Percentiles rank a stretch among this genome's conserved stretches.
Evolutionary conservation across 2,329 filamentous ascomycete genomes (phyloP).

Genomic region (Cylindrodendrum hubeiense): DNA sequence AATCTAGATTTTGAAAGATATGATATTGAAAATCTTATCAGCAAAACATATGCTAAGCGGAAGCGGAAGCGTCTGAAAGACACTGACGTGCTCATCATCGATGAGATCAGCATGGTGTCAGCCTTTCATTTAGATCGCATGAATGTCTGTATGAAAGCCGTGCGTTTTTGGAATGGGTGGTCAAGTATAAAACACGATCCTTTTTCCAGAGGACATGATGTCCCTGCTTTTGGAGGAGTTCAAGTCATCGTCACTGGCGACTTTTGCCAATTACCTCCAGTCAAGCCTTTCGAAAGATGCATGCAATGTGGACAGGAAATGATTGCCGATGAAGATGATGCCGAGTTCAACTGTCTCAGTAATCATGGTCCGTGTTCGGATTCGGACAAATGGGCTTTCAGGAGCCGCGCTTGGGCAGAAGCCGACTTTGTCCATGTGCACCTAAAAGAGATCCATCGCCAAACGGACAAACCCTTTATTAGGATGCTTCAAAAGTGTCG

Average conservation of each 20-base stretch:
- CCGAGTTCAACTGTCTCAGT: conserved; percentile 44
- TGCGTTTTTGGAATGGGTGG: not conserved
- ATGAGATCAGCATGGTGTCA: conserved; percentile 76
- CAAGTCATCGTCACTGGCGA: conserved; percentile 54
- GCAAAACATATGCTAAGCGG: accelerated
- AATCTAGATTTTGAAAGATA: conserved; percentile 51
- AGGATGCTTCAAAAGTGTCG: conserved; percentile 67
- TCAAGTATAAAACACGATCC: no score
- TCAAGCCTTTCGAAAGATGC: conserved; percentile 62
- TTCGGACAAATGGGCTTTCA: conserved; percentile 72
- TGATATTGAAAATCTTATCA: not conserved
- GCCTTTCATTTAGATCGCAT: conserved; percentile 52
- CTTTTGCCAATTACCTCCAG: conserved; percentile 71
- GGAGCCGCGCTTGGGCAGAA: conserved; percentile 65
- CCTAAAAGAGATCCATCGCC: conserved; percentile 68
- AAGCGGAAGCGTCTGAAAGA: conserved; percentile 51
- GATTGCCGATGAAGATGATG: not conserved
- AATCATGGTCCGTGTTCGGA: conserved; percentile 55
- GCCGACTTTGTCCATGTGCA: conserved; percentile 66
- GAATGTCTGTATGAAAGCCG: conserved; percentile 48
- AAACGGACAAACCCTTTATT: conserved; percentile 66
- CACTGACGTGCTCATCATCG: conserved; percentile 71
- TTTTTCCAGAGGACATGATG: no score
- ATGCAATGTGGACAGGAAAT: conserved; percentile 29
- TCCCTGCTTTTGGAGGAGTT: conserved; percentile 40